A percentile compares a stretch with the other conserved stretches of the same genome.
Evolutionary conservation across 225 moss, liverwort and hornwort genomes (phyloP).

Genomic region (Pseudisothecium myosuroides): DNA sequence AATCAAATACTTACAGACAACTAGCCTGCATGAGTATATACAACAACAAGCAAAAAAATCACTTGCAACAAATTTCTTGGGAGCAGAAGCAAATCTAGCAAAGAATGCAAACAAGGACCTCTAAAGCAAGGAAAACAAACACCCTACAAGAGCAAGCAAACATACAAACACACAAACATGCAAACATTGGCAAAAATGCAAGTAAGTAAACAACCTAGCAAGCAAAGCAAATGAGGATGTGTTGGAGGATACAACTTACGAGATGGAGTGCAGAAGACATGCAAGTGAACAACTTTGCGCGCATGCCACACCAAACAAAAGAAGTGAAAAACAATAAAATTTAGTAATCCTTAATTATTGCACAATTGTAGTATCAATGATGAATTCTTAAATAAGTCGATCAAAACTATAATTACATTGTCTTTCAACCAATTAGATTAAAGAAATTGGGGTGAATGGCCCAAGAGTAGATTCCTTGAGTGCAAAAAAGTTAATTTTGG

Average conservation of each 20-base stretch:
- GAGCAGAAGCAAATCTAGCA: background rate
- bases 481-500: background rate
- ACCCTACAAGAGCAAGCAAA: background rate
- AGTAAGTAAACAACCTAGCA: background rate
- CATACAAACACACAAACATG: too few species aligned
- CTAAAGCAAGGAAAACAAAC: background rate
- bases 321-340: background rate
- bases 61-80: background rate
- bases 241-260: background rate
- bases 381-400: background rate
- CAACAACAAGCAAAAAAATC: background rate
- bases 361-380: background rate
- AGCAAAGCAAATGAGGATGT: background rate
- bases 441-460: background rate
- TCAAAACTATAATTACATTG: background rate
- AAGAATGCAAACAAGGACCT: background rate
- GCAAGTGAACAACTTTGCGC: background rate
- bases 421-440: background rate
- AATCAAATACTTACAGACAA: background rate
- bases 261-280: background rate
- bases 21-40: too few species aligned
- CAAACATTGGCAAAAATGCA: background rate
- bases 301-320: accelerated
- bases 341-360: background rate
- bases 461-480: accelerated